phyloP scores from a whole-genome alignment of 1,284 basidiomycete species.

The Ganoderma leucocontextum region DNA sequence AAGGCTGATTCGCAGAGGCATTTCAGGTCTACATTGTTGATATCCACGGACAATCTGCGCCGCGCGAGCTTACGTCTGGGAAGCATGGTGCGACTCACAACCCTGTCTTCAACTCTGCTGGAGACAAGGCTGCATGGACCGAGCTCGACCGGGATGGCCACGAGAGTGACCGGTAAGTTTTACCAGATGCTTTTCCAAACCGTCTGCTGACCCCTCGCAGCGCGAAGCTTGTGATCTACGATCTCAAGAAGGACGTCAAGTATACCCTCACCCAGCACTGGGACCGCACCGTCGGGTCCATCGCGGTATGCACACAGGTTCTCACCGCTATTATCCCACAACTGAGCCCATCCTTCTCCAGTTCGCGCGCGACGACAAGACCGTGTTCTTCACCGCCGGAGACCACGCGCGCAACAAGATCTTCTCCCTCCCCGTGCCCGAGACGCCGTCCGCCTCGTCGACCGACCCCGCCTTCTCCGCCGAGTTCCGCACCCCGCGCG shows the following conservation, averaged over 20 bases:
- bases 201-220: conserved; percentile 45
- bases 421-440: conserved; percentile 72
- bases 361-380: conserved; percentile 78
- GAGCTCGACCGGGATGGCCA: conserved; percentile 89
- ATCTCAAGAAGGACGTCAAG: conserved; percentile 69
- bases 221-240: conserved; percentile 81
- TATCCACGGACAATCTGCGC: conserved; percentile 55
- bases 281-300: conserved; percentile 78
- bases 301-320: conserved; percentile 55
- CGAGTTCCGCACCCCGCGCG: conserved; percentile 61
- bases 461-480: conserved; percentile 56
- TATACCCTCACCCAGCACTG: conserved; percentile 81
- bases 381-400: conserved; percentile 79
- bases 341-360: conserved; percentile 37
- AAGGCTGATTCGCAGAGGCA: not conserved
- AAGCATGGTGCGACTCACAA: conserved; percentile 82
- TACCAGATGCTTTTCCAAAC: not conserved
- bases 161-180: conserved; percentile 76
- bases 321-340: not conserved
- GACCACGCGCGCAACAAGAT: conserved; percentile 80
- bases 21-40: conserved; percentile 71
- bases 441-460: conserved; percentile 62
- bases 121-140: conserved; percentile 84
- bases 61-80: conserved; percentile 79
- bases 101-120: conserved; percentile 73